Evolutionary conservation across 139 green algal genomes (phyloP).

Genomic region (Coelastrella sp.): DNA sequence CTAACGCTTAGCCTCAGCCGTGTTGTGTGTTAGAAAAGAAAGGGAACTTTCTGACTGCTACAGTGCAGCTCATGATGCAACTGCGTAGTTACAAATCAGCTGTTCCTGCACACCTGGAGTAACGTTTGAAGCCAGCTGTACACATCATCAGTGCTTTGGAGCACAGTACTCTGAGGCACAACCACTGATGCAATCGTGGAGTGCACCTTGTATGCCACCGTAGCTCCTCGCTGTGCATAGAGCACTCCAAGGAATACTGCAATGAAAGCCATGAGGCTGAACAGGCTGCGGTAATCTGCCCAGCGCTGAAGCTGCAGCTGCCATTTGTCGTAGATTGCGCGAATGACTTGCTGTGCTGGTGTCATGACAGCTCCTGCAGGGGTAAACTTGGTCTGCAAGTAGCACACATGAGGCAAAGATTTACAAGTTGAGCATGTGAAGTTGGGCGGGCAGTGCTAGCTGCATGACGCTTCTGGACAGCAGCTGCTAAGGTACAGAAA

Average conservation of each 20-base stretch:
- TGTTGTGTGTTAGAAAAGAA: too few relatives aligned
- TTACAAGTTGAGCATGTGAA: neutral
- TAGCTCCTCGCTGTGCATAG: slow-evolving; percentile 74
- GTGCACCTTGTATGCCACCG: slow-evolving; percentile 73
- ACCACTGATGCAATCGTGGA: slow-evolving; percentile 69
- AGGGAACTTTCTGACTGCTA: too few relatives aligned
- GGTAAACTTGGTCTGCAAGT: neutral
- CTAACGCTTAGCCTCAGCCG: too few relatives aligned
- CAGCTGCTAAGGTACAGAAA: too few relatives aligned
- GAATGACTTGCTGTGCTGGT: slow-evolving; percentile 64
- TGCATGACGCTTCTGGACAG: too few relatives aligned
- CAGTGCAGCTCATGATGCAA: too few relatives aligned
- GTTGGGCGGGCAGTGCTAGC: neutral
- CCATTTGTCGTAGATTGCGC: slow-evolving; percentile 71
- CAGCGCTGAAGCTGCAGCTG: slow-evolving; percentile 74
- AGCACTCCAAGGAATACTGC: slow-evolving; percentile 77
- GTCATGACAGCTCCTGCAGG: neutral
- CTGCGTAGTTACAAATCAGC: too few relatives aligned
- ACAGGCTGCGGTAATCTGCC: slow-evolving; percentile 78
- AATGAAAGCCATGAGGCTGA: slow-evolving; percentile 80
- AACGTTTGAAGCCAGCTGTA: slow-evolving; percentile 71
- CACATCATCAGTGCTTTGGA: slow-evolving; percentile 67
- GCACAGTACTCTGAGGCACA: slow-evolving; percentile 49
- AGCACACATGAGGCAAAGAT: too few relatives aligned
- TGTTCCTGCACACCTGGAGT: slow-evolving; percentile 53